A percentile compares a stretch with the other conserved stretches of the same genome.
These are phyloP conservation scores for Periconia macrospinosa DNA, from an alignment of 2,329 filamentous ascomycete species.

Conservation along the genomic window DNA sequence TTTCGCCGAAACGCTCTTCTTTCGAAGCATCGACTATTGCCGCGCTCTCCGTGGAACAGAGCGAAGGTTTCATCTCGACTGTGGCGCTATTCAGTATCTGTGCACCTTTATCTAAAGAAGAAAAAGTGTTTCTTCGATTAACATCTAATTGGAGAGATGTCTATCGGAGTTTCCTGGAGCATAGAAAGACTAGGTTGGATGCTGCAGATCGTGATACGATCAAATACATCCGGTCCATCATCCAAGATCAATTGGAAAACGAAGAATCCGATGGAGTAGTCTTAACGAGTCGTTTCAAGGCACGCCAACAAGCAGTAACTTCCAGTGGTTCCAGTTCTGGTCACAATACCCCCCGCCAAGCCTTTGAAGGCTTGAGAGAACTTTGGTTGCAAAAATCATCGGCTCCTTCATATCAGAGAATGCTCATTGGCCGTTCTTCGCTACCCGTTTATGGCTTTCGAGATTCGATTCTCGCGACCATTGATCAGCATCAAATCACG, in stretches of 20 bases:
- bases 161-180: conserved; percentile 75
- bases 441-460: conserved; percentile 90
- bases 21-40: conserved; percentile 77
- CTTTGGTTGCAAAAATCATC: conserved; percentile 57
- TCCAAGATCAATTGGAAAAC: conserved; percentile 67
- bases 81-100: conserved; percentile 81
- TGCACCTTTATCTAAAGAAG: conserved; percentile 75
- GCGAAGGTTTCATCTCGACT: conserved; percentile 84
- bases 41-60: conserved; percentile 75
- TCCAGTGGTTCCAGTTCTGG: conserved; percentile 33
- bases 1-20: conserved; percentile 53
- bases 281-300: conserved; percentile 72
- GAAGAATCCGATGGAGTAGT: conserved; percentile 61
- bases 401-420: conserved; percentile 66
- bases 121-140: conserved; percentile 78
- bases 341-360: conserved; percentile 27
- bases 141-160: conserved; percentile 82
- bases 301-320: conserved; percentile 36
- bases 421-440: conserved; percentile 76
- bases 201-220: conserved; percentile 69
- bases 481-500: conserved; percentile 80
- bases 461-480: conserved; percentile 72
- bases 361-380: conserved; percentile 48
- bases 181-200: conserved; percentile 71
- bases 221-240: conserved; percentile 67